These are phyloP conservation scores for Botryotinia narcissicola DNA, from an alignment of 2,329 filamentous ascomycete species.

Conservation along the genomic window DNA sequence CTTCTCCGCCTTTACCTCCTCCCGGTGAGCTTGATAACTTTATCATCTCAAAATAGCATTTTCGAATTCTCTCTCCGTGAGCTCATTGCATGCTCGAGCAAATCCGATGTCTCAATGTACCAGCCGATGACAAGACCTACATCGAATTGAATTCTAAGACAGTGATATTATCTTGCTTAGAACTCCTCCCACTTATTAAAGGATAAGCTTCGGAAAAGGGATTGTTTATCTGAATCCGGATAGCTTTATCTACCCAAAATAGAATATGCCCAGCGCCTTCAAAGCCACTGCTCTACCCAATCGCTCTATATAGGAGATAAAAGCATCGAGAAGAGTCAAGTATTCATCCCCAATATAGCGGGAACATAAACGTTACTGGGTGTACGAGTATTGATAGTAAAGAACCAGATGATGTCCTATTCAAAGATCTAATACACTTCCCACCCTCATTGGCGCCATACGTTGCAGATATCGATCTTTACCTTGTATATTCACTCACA, in stretches of 20 bases:
- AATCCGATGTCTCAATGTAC: background rate
- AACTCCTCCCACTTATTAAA: background rate
- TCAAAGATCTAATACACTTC: background rate
- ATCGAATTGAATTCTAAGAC: background rate
- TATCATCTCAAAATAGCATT: background rate
- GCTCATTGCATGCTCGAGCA: background rate
- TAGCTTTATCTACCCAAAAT: background rate
- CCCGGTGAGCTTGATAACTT: conserved; percentile 3
- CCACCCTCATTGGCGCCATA: background rate
- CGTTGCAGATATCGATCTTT: background rate
- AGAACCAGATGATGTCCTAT: background rate
- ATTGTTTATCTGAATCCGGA: conserved; percentile 10
- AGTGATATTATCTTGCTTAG: background rate
- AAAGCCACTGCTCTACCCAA: background rate
- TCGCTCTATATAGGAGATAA: background rate
- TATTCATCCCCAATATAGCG: background rate
- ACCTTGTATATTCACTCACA: background rate
- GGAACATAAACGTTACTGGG: background rate
- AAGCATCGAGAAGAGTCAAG: background rate
- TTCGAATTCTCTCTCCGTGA: background rate
- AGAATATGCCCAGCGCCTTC: background rate
- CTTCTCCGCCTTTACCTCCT: background rate
- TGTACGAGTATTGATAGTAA: background rate
- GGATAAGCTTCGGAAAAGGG: conserved; percentile 4
- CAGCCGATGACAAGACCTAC: background rate